These are phyloP conservation scores for Teratosphaeria zuluensis DNA, from an alignment of 2,329 filamentous ascomycete species.

Conservation along the genomic window DNA sequence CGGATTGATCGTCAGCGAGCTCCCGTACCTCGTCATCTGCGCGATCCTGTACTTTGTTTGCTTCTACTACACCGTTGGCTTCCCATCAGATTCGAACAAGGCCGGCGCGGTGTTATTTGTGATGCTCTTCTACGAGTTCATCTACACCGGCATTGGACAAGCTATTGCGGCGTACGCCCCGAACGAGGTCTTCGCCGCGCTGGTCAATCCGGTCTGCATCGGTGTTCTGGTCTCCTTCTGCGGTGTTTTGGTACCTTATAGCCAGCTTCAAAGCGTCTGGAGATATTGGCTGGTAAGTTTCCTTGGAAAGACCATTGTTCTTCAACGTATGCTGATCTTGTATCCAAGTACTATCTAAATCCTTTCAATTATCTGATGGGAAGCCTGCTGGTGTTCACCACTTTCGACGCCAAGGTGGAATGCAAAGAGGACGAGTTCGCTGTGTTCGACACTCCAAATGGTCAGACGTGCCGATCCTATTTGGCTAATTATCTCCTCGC, in stretches of 20 bases:
- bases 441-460: slow-evolving; percentile 54
- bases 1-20: slow-evolving; percentile 70
- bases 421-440: slow-evolving; percentile 50
- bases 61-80: slow-evolving; percentile 74
- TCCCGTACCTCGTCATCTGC: slow-evolving; percentile 75
- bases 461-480: slow-evolving; percentile 63
- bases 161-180: slow-evolving; percentile 69
- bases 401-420: slow-evolving; percentile 53
- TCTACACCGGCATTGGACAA: slow-evolving; percentile 72
- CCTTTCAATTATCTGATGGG: slow-evolving; percentile 75
- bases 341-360: slow-evolving; percentile 59
- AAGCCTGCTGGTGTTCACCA: slow-evolving; percentile 70
- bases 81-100: slow-evolving; percentile 52
- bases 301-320: neutral
- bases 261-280: slow-evolving; percentile 72
- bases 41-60: slow-evolving; percentile 73
- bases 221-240: slow-evolving; percentile 80
- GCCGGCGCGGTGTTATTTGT: slow-evolving; percentile 85
- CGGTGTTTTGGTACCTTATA: slow-evolving; percentile 70
- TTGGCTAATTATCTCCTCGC: slow-evolving; percentile 15
- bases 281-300: slow-evolving; percentile 53
- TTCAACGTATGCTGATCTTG: neutral
- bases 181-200: slow-evolving; percentile 64
- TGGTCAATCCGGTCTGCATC: slow-evolving; percentile 73
- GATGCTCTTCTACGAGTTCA: slow-evolving; percentile 71